Evolutionary conservation across 2,329 filamentous ascomycete genomes (phyloP).

Genomic region (Alternaria sp.): DNA sequence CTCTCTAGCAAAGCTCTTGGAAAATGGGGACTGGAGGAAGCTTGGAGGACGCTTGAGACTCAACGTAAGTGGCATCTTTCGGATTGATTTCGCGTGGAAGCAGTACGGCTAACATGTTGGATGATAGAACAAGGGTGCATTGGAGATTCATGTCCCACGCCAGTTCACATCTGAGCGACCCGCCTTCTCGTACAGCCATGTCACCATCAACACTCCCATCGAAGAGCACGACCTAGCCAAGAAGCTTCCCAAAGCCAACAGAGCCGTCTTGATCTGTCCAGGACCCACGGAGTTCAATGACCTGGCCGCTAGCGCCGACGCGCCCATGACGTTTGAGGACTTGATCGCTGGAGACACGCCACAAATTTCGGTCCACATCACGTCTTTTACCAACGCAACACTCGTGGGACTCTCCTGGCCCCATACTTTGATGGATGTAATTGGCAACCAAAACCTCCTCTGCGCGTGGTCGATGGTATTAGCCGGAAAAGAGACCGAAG

Average conservation of each 20-base stretch:
- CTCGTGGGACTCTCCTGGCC: constrained; percentile 56
- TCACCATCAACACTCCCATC: constrained; percentile 45
- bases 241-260: constrained; percentile 41
- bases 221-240: constrained; percentile 51
- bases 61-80: constrained; percentile 40
- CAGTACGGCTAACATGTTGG: constrained; percentile 12
- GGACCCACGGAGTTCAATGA: constrained; percentile 6
- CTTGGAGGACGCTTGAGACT: constrained; percentile 54
- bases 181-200: constrained; percentile 50
- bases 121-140: constrained; percentile 14
- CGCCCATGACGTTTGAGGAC: constrained; percentile 16
- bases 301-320: constrained; percentile 14
- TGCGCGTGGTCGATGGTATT: constrained; percentile 57
- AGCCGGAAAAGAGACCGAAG: constrained; percentile 51
- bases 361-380: constrained; percentile 57
- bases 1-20: constrained; percentile 48
- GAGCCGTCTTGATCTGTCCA: not conserved
- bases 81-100: not conserved
- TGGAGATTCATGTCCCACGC: constrained; percentile 51
- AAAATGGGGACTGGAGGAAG: constrained; percentile 55
- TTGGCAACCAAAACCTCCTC: constrained; percentile 53
- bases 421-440: constrained; percentile 58
- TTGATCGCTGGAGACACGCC: constrained; percentile 48
- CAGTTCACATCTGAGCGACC: constrained; percentile 47
- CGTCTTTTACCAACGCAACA: constrained; percentile 59